These are phyloP conservation scores for Sclerotinia nivalis DNA, from an alignment of 2,329 filamentous ascomycete genomes.

Conservation along the genomic window DNA sequence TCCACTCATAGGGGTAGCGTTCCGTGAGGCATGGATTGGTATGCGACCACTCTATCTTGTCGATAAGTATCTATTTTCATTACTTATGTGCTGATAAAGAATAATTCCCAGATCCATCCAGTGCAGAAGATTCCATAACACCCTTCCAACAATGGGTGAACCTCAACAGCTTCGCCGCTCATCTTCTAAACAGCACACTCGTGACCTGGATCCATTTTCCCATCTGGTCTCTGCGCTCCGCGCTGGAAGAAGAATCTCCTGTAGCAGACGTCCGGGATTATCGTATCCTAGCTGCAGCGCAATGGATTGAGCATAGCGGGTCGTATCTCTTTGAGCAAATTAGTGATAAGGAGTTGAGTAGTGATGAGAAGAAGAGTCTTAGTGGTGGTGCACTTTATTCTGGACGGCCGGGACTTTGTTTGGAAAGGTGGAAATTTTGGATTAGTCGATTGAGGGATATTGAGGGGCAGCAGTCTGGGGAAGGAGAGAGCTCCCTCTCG, in stretches of 20 bases:
- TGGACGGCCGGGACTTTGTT: neutral
- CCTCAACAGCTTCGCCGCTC: neutral
- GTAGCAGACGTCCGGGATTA: neutral
- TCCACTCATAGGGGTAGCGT: neutral
- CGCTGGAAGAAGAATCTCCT: neutral
- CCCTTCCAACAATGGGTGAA: neutral
- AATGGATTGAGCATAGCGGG: constrained; percentile 1
- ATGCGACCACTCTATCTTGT: neutral
- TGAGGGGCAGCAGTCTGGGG: neutral
- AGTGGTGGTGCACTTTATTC: neutral
- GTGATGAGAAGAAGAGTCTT: neutral
- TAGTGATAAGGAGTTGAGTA: neutral
- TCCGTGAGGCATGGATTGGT: neutral
- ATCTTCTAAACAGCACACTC: neutral
- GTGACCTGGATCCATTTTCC: neutral
- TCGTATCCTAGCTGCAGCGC: neutral
- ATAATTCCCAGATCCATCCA: neutral
- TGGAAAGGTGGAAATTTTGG: neutral
- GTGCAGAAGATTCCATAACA: neutral
- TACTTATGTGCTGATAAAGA: neutral
- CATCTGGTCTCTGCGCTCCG: neutral
- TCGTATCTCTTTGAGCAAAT: neutral
- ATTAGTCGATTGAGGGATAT: neutral
- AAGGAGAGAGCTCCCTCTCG: neutral
- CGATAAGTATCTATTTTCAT: neutral